Conservation (phyloP, 1,284 basidiomycete species). For the Neolentinus lepideus region DNA sequence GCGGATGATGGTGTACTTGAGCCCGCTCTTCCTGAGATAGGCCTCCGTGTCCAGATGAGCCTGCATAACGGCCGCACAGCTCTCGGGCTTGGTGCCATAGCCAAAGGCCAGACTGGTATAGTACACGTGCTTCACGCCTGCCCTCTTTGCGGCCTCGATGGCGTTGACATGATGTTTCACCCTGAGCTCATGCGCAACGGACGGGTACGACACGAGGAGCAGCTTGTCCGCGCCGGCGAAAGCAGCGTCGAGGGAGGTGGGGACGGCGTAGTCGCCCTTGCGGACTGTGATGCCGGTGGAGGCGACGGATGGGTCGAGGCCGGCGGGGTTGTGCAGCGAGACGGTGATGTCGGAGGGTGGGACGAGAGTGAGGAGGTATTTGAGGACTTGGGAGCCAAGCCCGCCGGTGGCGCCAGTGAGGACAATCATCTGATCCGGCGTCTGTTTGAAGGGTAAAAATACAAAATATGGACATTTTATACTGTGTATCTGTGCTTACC, state of each 20-base stretch:
- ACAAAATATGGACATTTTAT: too few species aligned
- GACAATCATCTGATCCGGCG: constrained; percentile 16
- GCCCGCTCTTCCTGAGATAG: constrained; percentile 26
- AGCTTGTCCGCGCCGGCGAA: constrained; percentile 27
- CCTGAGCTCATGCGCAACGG: constrained; percentile 24
- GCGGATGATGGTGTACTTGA: constrained; percentile 28
- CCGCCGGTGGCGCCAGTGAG: constrained; percentile 30
- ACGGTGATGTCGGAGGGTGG: constrained; percentile 22
- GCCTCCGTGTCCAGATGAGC: constrained; percentile 29
- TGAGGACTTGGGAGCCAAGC: constrained; percentile 27
- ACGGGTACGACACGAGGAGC: constrained; percentile 30
- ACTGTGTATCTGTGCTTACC: too few species aligned
- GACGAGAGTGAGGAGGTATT: constrained; percentile 22
- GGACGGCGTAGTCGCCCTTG: constrained; percentile 24
- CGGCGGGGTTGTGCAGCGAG: constrained; percentile 26
- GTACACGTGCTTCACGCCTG: constrained; percentile 26
- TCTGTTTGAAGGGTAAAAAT: too few species aligned
- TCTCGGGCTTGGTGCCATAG: constrained; percentile 11
- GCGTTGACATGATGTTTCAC: constrained; percentile 25
- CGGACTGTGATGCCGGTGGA: constrained; percentile 22
- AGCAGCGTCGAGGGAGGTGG: constrained; percentile 23
- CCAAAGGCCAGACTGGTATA: constrained; percentile 32
- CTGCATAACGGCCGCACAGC: constrained; percentile 26
- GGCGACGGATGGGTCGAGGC: constrained; percentile 14
- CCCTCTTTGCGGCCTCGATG: constrained; percentile 29